Evolutionary conservation across 257 asterid species (phyloP), one percentile per base, ranked within the genome.

Genomic region (Striga asiatica): DNA sequence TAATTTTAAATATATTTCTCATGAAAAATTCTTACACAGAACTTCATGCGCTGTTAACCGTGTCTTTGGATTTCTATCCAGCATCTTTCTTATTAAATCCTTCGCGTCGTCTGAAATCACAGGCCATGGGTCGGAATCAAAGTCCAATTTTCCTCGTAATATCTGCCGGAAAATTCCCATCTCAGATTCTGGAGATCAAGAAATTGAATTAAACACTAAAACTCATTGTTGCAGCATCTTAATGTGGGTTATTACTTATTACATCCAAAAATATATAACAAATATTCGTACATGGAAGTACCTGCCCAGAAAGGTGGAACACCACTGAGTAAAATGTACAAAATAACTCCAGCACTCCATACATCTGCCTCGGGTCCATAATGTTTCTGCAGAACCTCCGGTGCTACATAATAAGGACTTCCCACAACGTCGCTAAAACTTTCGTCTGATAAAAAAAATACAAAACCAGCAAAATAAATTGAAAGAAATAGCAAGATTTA

Each of bases 241-340:
- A 51, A 23, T 37, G 12, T 23, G 3, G 24, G 57, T 14, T 8
- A 31, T 5, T 31, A 31, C 9, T 5, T 6, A 32, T 5, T 0
- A 32, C 10, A 5, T 6, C 10, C 6, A 32, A 32, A 11, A 6
- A 32, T 6, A 8, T 37, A 37, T 3, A 8, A 13, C 4, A 37
- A 6, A 37, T 4, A 37, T 5, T 7, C 9, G 14, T 5, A 7
- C 17, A 66, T 50, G 39, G 20, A 58, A 34, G 22, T 65, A 83
- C 88, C 93, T 50, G 85, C 88, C 88, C 93, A 83, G 69, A 73
- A 83, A 38, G 88, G 93, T 8, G 93, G 93, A 65, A 83, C 81
- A 1, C 93, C 93, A 58, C 88, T 77, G 49, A 82, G 88, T 71
- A 82, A 73, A 73, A 82, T 82, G 73, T 82, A 82, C 59, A 82